Evolutionary conservation across 495 filamentous ascomycete genomes (phyloP).

Genomic region (Hypoxylon subgilvum): DNA sequence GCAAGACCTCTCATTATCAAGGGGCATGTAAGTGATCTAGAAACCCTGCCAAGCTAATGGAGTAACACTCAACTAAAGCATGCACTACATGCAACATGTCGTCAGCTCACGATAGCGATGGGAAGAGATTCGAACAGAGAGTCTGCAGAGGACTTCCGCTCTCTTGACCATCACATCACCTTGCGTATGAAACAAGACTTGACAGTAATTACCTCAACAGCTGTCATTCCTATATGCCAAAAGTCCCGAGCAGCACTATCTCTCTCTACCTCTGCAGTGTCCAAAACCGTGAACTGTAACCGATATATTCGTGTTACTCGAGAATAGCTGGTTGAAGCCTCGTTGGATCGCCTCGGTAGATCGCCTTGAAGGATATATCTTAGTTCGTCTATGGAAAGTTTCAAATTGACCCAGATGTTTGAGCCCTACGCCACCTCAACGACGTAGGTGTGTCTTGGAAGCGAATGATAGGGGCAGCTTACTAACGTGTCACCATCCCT

Average conservation of each 20-base stretch:
- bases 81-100: too few species aligned
- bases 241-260: too few species aligned
- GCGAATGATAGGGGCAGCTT: too few species aligned
- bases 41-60: not conserved
- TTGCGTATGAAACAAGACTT: too few species aligned
- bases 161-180: not conserved
- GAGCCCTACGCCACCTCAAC: not conserved
- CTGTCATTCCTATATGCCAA: not conserved
- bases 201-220: too few species aligned
- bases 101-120: too few species aligned
- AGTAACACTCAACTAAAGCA: too few species aligned
- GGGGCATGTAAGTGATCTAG: not conserved
- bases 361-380: constrained; percentile 4
- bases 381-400: not conserved
- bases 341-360: not conserved
- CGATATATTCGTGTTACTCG: not conserved
- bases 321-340: not conserved
- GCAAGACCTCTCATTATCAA: not conserved
- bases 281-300: too few species aligned
- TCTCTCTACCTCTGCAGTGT: too few species aligned
- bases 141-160: not conserved
- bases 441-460: not conserved
- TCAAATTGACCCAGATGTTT: not conserved
- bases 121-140: not conserved
- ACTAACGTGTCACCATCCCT: too few species aligned